Evolutionary conservation across 2,329 filamentous ascomycete species (phyloP).

Genomic region (Beauveria australis): DNA sequence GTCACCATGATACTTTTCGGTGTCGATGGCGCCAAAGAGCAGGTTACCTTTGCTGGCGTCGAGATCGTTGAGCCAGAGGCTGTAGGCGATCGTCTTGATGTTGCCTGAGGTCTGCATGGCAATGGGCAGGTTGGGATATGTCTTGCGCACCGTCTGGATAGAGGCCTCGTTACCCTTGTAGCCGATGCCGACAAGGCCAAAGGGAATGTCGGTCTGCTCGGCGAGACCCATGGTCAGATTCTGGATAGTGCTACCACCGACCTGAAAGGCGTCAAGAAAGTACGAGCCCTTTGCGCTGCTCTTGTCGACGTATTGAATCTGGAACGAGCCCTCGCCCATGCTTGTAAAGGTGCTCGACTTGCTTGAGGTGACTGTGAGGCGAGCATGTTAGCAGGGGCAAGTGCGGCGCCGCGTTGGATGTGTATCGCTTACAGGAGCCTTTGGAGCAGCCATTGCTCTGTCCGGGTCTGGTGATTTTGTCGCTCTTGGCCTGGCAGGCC

Average conservation of each 20-base stretch:
- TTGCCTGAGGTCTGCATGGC: constrained; percentile 53
- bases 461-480: constrained; percentile 15
- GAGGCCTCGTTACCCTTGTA: constrained; percentile 47
- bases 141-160: constrained; percentile 19
- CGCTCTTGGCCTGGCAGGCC: constrained; percentile 28
- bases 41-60: constrained; percentile 59
- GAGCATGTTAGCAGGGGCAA: constrained; percentile 16
- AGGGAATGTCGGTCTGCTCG: constrained; percentile 42
- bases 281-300: constrained; percentile 51
- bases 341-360: constrained; percentile 39
- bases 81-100: constrained; percentile 62
- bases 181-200: constrained; percentile 53
- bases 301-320: constrained; percentile 55
- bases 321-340: constrained; percentile 36
- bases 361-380: constrained; percentile 33
- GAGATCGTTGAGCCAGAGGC: constrained; percentile 57
- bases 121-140: constrained; percentile 54
- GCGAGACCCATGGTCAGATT: constrained; percentile 54
- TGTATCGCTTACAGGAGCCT: constrained; percentile 36
- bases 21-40: constrained; percentile 75
- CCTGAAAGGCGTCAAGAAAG: constrained; percentile 47
- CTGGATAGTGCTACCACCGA: constrained; percentile 42
- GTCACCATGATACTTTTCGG: constrained; percentile 59
- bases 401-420: not conserved
- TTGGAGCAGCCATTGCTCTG: constrained; percentile 28